Evolutionary conservation across 2,329 filamentous ascomycete genomes (phyloP).

Genomic region (Rhexocercosporidium sp.): DNA sequence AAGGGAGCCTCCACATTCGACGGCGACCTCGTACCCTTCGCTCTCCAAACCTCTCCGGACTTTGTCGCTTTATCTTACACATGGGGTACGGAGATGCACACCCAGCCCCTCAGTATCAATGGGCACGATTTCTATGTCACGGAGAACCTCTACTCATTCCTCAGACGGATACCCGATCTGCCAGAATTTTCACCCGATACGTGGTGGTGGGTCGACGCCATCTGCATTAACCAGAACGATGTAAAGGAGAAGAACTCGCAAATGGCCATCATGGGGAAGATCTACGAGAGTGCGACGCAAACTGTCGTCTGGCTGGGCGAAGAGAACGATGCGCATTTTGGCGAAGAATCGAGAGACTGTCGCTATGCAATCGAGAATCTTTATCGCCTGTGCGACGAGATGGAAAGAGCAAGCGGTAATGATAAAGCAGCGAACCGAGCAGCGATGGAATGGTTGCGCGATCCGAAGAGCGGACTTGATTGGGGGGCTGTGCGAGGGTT

Average conservation of each 20-base stretch:
- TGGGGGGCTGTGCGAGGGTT: background rate
- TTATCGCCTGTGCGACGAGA: background rate
- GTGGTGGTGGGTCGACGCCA: background rate
- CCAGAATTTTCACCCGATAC: background rate
- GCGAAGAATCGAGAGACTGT: background rate
- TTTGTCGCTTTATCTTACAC: background rate
- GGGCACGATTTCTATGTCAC: background rate
- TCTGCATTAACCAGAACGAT: background rate
- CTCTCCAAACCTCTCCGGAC: background rate
- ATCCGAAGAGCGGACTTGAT: background rate
- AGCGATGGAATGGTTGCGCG: background rate
- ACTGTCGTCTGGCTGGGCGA: background rate
- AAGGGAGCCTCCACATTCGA: background rate
- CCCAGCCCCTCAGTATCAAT: background rate
- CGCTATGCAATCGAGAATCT: background rate
- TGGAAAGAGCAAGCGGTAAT: background rate
- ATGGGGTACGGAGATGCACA: background rate
- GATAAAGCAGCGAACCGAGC: background rate
- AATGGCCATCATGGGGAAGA: background rate
- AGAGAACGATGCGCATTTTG: background rate
- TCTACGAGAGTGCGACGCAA: background rate
- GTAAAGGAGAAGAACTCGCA: background rate
- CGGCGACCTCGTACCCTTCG: background rate
- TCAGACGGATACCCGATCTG: background rate
- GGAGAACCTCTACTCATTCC: background rate